phyloP scores from a whole-genome alignment of 805 yeast species.

The Metschnikowia peoriensis region DNA sequence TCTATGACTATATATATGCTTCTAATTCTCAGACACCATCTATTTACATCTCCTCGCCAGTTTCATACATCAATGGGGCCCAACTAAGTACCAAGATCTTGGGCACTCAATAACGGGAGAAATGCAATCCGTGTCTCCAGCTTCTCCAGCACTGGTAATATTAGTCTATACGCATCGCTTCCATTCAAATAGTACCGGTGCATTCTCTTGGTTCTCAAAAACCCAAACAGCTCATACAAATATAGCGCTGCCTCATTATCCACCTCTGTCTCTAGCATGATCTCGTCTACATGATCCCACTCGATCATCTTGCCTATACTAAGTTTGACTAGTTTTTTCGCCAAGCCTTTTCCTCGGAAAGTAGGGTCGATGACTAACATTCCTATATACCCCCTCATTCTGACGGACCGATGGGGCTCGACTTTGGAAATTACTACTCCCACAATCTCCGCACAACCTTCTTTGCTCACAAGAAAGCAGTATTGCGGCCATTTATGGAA shows the following conservation, averaged over 20 bases:
- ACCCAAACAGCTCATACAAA: constrained; percentile 75
- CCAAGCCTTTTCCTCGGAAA: constrained; percentile 79
- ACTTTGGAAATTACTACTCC: constrained; percentile 86
- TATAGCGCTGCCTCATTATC: constrained; percentile 67
- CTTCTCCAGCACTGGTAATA: constrained; percentile 71
- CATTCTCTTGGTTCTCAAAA: constrained; percentile 69
- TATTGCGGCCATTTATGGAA: constrained; percentile 88
- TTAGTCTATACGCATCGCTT: constrained; percentile 87
- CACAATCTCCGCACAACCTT: constrained; percentile 40
- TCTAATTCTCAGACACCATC: too few species aligned
- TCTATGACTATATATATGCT: too few species aligned
- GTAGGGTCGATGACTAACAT: constrained; percentile 83
- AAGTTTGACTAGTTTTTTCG: constrained; percentile 62
- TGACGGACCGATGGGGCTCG: constrained; percentile 68
- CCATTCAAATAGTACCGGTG: constrained; percentile 87
- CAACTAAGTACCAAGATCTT: neutral
- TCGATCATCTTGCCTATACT: constrained; percentile 64
- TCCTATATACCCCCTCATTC: constrained; percentile 90
- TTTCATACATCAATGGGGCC: neutral
- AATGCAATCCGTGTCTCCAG: constrained; percentile 51
- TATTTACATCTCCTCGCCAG: neutral
- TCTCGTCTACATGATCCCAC: constrained; percentile 74
- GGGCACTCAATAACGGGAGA: constrained; percentile 19
- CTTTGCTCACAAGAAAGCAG: constrained; percentile 60
- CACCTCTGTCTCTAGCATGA: constrained; percentile 91